Evolutionary conservation across 257 asterid genomes (phyloP).

Genomic region (Echites panduratus): DNA sequence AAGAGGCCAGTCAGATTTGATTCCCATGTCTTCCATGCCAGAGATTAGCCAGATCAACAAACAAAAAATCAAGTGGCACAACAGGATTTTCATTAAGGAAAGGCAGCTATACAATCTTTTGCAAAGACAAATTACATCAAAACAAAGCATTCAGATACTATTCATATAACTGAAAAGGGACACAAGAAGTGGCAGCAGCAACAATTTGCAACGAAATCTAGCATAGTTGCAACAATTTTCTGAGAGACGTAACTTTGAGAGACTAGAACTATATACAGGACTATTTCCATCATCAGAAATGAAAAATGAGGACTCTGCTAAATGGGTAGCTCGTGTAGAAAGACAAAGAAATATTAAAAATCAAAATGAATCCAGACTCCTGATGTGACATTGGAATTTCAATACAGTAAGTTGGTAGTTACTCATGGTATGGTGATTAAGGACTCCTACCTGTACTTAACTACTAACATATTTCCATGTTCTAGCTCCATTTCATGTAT

Average conservation of each 20-base stretch:
- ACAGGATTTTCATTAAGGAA: neutral
- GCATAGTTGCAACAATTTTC: neutral
- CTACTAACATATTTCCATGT: neutral
- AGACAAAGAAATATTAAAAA: too few species aligned
- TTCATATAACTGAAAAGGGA: neutral
- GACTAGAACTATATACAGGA: too few species aligned
- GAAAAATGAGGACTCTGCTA: too few species aligned
- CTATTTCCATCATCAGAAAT: too few species aligned
- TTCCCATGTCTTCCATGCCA: neutral
- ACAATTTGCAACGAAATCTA: neutral
- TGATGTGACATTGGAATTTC: neutral
- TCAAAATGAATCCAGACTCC: too few species aligned
- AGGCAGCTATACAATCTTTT: neutral
- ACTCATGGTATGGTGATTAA: neutral
- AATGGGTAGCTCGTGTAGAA: too few species aligned
- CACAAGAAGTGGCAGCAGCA: neutral
- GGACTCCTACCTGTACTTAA: neutral
- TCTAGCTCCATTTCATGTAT: neutral
- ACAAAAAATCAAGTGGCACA: neutral
- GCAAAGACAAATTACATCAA: neutral
- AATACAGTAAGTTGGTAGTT: neutral
- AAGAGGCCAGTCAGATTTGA: neutral
- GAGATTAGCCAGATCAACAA: neutral
- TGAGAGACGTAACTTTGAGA: neutral
- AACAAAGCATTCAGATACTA: neutral